These are phyloP conservation scores for Glycine tomentella DNA, from an alignment of 306 rosid genomes.

Conservation along the genomic window DNA sequence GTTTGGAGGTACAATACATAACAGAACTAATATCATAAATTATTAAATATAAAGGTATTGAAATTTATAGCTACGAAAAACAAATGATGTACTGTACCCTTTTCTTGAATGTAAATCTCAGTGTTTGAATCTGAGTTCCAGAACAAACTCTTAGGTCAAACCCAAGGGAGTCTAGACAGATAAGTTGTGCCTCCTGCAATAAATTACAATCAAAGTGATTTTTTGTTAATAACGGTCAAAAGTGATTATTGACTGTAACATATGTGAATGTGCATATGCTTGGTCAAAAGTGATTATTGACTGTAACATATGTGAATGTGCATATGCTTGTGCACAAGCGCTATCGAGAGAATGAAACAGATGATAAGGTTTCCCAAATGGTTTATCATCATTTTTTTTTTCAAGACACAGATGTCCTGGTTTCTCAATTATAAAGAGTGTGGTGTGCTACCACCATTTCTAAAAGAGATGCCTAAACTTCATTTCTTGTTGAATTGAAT, in stretches of 20 bases:
- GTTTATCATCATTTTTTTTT: slow-evolving; percentile 27
- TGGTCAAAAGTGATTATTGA: too few relatives aligned
- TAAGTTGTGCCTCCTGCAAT: slow-evolving; percentile 86
- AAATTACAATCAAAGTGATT: slow-evolving; percentile 26
- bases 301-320: slow-evolving; percentile 21
- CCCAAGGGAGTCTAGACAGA: slow-evolving; percentile 84
- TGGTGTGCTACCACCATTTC: slow-evolving; percentile 25
- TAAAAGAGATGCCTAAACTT: slow-evolving; percentile 26
- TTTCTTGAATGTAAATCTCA: slow-evolving; percentile 76
- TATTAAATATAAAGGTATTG: slow-evolving; percentile 5
- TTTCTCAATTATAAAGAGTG: slow-evolving; percentile 31
- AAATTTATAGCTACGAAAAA: slow-evolving; percentile 22
- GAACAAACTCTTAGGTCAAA: slow-evolving; percentile 90
- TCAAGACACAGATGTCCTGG: not conserved
- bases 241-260: too few relatives aligned
- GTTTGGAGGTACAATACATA: slow-evolving; percentile 21
- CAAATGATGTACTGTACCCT: slow-evolving; percentile 57
- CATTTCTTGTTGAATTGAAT: slow-evolving; percentile 16
- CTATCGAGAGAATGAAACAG: slow-evolving; percentile 4
- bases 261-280: too few relatives aligned
- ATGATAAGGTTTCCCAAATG: slow-evolving; percentile 29
- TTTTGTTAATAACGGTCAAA: too few relatives aligned
- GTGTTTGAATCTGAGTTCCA: slow-evolving; percentile 89
- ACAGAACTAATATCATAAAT: not conserved
- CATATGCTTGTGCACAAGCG: not conserved